phyloP scores from a whole-genome alignment of 345 rosid species.

The Arabis alpina region DNA sequence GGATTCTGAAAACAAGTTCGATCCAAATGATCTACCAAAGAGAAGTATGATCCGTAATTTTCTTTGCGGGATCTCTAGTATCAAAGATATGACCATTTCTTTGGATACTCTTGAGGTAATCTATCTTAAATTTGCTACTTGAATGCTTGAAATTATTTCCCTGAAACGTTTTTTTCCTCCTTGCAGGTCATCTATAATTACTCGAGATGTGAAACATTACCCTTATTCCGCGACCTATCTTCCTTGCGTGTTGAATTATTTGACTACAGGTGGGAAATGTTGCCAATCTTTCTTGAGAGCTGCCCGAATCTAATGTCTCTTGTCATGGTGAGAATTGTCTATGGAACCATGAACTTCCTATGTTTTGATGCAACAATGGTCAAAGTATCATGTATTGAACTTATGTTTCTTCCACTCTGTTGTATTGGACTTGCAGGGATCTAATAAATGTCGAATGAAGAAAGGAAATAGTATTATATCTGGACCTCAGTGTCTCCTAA shows the following conservation, averaged over 20 bases:
- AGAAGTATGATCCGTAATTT: slow-evolving; percentile 8
- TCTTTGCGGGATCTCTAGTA: background rate
- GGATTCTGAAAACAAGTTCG: too few species aligned
- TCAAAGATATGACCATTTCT: background rate
- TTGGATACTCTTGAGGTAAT: slow-evolving; percentile 12
- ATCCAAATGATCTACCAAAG: slow-evolving; percentile 5
- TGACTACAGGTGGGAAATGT: background rate
- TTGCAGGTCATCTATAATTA: slow-evolving; percentile 1
- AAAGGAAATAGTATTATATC: background rate
- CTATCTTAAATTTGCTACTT: background rate
- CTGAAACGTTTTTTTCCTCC: too few species aligned
- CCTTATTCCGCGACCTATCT: background rate
- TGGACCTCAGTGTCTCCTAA: background rate
- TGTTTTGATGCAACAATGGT: background rate
- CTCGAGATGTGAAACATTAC: slow-evolving; percentile 2
- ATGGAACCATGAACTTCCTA: background rate
- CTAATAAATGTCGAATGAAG: too few species aligned
- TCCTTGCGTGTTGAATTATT: background rate
- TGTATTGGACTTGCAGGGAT: too few species aligned
- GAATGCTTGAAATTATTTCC: background rate
- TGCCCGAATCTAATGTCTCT: slow-evolving; percentile 1
- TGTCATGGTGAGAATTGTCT: background rate
- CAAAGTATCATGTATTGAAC: background rate
- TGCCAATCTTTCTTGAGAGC: background rate
- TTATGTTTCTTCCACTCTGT: background rate